Evolutionary conservation across 1,284 basidiomycete genomes (phyloP).

Genomic region (Coniophora puteana): DNA sequence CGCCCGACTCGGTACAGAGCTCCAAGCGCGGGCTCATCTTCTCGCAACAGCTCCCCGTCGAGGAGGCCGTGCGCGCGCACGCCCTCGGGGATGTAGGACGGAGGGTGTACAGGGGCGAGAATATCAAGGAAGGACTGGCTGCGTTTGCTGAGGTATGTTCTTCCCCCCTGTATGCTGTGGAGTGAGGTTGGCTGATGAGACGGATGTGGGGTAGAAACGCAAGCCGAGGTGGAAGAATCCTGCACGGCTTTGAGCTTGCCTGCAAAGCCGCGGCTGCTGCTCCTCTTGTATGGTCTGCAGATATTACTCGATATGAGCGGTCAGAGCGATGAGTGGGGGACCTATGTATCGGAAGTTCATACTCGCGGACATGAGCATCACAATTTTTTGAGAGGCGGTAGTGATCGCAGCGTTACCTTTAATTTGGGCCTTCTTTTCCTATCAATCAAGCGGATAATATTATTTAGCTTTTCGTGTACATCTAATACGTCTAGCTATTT

Average conservation of each 20-base stretch:
- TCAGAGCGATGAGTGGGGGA: too few species aligned
- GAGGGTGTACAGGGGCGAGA: slow-evolving; percentile 61
- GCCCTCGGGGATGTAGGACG: slow-evolving; percentile 47
- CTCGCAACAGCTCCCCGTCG: slow-evolving; percentile 48
- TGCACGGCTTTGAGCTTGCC: slow-evolving; percentile 56
- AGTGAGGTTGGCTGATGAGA: slow-evolving; percentile 36
- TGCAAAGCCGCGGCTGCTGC: too few species aligned
- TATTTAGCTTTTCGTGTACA: too few species aligned
- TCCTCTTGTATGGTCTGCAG: too few species aligned
- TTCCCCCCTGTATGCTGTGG: slow-evolving; percentile 21
- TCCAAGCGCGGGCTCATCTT: slow-evolving; percentile 70
- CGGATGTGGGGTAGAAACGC: slow-evolving; percentile 44
- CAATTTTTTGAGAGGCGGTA: too few species aligned
- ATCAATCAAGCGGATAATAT: too few species aligned
- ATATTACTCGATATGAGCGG: too few species aligned
- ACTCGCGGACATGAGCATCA: too few species aligned
- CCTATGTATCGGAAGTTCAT: too few species aligned
- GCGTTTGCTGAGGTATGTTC: slow-evolving; percentile 41
- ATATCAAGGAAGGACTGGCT: slow-evolving; percentile 62
- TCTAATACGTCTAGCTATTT: too few species aligned
- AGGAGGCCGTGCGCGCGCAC: slow-evolving; percentile 51
- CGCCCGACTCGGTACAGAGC: slow-evolving; percentile 77
- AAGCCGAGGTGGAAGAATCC: slow-evolving; percentile 58
- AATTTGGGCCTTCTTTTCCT: too few species aligned
- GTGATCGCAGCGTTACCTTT: too few species aligned